A percentile compares a stretch with the other conserved stretches of the same genome.
These are phyloP conservation scores for Penicillium chermesinum DNA, from an alignment of 495 filamentous ascomycete species.

Conservation along the genomic window DNA sequence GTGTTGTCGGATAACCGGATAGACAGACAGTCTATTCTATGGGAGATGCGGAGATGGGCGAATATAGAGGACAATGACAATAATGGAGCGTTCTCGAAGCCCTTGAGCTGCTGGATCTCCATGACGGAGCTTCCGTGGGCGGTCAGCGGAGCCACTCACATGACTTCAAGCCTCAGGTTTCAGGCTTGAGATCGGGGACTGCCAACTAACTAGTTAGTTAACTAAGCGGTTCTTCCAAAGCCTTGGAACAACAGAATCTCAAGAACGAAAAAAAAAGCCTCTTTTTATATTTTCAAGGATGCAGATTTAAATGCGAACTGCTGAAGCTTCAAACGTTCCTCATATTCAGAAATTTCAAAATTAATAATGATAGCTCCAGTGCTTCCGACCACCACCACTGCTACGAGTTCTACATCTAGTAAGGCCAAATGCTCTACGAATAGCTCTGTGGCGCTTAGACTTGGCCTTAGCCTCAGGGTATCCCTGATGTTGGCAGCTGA, in stretches of 20 bases:
- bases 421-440: not conserved
- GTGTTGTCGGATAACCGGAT: not conserved
- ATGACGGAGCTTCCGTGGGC: constrained; percentile 30
- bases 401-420: too few relatives aligned
- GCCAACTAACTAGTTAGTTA: too few relatives aligned
- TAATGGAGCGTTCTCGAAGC: constrained; percentile 11
- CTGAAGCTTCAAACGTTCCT: too few relatives aligned
- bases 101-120: not conserved
- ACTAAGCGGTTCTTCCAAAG: too few relatives aligned
- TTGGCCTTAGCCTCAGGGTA: not conserved
- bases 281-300: too few relatives aligned
- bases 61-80: constrained; percentile 6
- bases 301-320: too few relatives aligned
- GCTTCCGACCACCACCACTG: too few relatives aligned
- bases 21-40: not conserved
- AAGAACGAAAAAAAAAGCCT: too few relatives aligned
- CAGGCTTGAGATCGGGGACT: too few relatives aligned
- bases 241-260: too few relatives aligned
- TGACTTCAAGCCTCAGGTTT: not conserved
- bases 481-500: not conserved
- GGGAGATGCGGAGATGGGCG: constrained; percentile 4
- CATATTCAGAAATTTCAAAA: too few relatives aligned
- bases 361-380: too few relatives aligned
- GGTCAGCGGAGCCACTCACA: constrained; percentile 20
- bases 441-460: not conserved